Evolutionary conservation across 441 rosid genomes (phyloP), one percentile per base, ranked within the genome.

Genomic region (Manihot esculenta): DNA sequence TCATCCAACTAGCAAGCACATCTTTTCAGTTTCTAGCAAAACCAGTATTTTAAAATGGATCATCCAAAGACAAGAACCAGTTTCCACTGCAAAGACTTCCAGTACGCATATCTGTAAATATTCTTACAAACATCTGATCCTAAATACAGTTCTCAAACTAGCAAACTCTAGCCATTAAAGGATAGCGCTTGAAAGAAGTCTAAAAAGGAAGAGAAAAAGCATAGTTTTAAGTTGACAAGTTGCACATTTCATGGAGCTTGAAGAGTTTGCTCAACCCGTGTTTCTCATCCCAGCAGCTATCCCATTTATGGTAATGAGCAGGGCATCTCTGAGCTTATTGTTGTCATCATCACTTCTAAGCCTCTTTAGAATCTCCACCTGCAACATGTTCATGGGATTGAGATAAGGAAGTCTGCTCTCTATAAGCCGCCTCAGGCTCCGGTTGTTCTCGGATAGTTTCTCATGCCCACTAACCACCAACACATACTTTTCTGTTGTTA

Each of bases 271-370:
- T 80, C 81, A 94, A 74, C 96, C 93, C 0, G 97, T 89, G 82
- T 90, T 92, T 82, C 92, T 87, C 97, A 90, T 94, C 26, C 97
- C 97, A 53, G 99, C 99, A 62, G 97, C 99, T 58, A 94, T 94
- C 17, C 97, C 97, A n/a, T 94, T 90, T 35, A 92, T 87, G 53
- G 97, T 92, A 79, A 94, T 90, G 27, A 88, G 95, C 80, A 92
- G 76, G 17, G 99, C 95, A 80, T 92, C 95, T 79, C 97, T 86
- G 68, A 94, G 93, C 70, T 93, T 86, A 54, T 68, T 77, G 72
- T 94, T 92, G 78, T 91, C 91, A 5, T 84, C 90, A 30, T 94
- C 97, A 12, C 86, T 77, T 76, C 98, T 87, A 69, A 94, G 74
- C 82, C 92, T 90, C 88, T 83, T 94, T 62, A 94, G 84, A 58